phyloP scores from a whole-genome alignment of 768 basidiomycete species.

The Dioszegia aurantiaca region DNA sequence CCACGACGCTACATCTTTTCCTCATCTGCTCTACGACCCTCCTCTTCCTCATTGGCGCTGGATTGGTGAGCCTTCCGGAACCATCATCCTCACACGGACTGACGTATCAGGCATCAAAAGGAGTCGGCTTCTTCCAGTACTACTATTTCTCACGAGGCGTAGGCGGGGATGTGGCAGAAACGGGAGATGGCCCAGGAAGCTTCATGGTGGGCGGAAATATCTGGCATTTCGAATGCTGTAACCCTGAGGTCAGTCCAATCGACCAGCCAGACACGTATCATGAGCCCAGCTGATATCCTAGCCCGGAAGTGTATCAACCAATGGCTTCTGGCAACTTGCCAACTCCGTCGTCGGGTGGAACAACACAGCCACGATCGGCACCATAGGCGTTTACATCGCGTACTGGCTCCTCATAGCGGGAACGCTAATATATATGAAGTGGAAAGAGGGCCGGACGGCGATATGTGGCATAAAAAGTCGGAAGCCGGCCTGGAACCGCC shows the following conservation, averaged over 20 bases:
- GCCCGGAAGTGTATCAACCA: conserved; percentile 34
- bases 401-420: conserved; percentile 85
- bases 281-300: conserved; percentile 1
- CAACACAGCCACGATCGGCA: conserved; percentile 76
- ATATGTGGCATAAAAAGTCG: background rate
- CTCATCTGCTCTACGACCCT: conserved; percentile 87
- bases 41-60: conserved; percentile 87
- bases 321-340: conserved; percentile 60
- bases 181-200: conserved; percentile 70
- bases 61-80: conserved; percentile 61
- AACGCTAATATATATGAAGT: conserved; percentile 60
- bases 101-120: conserved; percentile 57
- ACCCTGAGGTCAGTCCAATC: conserved; percentile 29
- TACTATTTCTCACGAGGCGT: conserved; percentile 57
- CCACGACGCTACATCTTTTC: conserved; percentile 74
- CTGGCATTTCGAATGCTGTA: conserved; percentile 57
- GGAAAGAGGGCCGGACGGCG: conserved; percentile 52
- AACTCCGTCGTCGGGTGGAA: conserved; percentile 70
- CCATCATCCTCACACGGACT: background rate
- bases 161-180: conserved; percentile 63
- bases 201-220: conserved; percentile 77
- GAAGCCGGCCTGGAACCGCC: background rate
- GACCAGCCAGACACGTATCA: no score
- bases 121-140: conserved; percentile 68
- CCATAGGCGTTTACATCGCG: conserved; percentile 80